Evolutionary conservation across 257 asterid species (phyloP).

Genomic region (Solanum sitiens): DNA sequence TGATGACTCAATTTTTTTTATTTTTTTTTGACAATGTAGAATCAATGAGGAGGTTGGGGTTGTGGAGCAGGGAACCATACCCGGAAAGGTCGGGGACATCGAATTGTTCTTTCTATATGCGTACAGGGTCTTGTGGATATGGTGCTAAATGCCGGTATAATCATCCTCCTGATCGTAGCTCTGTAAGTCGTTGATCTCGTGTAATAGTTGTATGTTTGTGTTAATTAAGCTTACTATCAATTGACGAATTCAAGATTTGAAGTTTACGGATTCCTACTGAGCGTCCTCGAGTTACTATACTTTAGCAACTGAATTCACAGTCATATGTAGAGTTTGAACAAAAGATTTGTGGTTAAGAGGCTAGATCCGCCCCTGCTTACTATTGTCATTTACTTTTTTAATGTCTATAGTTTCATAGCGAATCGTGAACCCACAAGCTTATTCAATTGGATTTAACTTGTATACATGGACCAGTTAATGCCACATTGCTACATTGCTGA

Average conservation of each 20-base stretch:
- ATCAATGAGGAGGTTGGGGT: constrained; percentile 41
- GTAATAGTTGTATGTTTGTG: background rate
- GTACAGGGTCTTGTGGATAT: constrained; percentile 78
- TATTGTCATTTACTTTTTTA: background rate
- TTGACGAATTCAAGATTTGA: background rate
- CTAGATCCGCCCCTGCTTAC: background rate
- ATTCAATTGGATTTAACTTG: background rate
- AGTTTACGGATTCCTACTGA: background rate
- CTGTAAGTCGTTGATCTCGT: constrained; percentile 27
- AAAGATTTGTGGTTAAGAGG: background rate
- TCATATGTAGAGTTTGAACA: background rate
- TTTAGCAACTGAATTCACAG: background rate
- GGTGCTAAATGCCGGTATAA: constrained; percentile 78
- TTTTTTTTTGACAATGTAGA: constrained; percentile 21
- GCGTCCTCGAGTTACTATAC: too few relatives aligned
- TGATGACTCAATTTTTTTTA: background rate
- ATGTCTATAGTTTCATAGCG: background rate
- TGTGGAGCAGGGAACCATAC: constrained; percentile 47
- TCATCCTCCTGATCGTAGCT: constrained; percentile 69
- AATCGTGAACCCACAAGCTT: background rate
- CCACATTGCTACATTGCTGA: background rate
- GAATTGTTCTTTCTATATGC: constrained; percentile 63
- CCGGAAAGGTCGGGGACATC: constrained; percentile 68
- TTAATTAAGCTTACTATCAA: background rate
- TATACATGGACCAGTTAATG: background rate